Conservation (phyloP, 352 stramenopile genomes). For the Bremia lactucae region DNA sequence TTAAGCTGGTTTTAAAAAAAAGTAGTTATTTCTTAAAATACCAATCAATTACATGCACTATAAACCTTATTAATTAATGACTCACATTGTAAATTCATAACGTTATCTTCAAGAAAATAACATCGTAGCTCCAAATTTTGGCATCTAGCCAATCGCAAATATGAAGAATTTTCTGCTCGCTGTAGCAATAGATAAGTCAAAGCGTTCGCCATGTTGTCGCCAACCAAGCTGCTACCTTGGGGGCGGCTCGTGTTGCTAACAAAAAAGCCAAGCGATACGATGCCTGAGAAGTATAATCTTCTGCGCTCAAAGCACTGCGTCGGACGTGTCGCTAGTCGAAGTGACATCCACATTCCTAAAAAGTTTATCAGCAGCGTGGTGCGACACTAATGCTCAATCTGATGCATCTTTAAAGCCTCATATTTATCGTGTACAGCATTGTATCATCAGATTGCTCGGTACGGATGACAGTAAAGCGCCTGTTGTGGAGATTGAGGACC, state of each 20-base stretch:
- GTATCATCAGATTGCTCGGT: conserved; percentile 24
- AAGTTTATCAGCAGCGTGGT: conserved; percentile 47
- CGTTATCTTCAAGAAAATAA: too few relatives aligned
- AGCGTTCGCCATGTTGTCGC: neutral
- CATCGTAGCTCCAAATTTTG: too few relatives aligned
- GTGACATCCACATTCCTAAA: conserved; percentile 35
- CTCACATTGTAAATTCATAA: too few relatives aligned
- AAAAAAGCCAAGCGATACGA: conserved; percentile 6
- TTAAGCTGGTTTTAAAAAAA: too few relatives aligned
- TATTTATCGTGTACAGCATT: conserved; percentile 11
- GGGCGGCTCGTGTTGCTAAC: conserved; percentile 43
- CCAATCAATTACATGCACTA: too few relatives aligned
- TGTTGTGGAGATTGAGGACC: conserved; percentile 31
- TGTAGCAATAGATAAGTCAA: too few relatives aligned
- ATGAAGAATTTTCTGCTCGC: too few relatives aligned
- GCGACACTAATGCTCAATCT: neutral
- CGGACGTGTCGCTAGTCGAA: conserved; percentile 26
- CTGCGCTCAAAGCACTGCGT: conserved; percentile 25
- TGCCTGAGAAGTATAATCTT: conserved; percentile 41
- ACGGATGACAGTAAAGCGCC: conserved; percentile 17
- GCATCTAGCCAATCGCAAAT: too few relatives aligned
- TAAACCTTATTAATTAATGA: too few relatives aligned
- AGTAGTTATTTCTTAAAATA: too few relatives aligned
- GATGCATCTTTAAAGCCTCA: neutral
- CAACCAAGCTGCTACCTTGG: conserved; percentile 32